These are phyloP conservation scores for Vairimorpha necatrix DNA, from an alignment of 371 early-diverging fungal genomes.

Conservation along the genomic window DNA sequence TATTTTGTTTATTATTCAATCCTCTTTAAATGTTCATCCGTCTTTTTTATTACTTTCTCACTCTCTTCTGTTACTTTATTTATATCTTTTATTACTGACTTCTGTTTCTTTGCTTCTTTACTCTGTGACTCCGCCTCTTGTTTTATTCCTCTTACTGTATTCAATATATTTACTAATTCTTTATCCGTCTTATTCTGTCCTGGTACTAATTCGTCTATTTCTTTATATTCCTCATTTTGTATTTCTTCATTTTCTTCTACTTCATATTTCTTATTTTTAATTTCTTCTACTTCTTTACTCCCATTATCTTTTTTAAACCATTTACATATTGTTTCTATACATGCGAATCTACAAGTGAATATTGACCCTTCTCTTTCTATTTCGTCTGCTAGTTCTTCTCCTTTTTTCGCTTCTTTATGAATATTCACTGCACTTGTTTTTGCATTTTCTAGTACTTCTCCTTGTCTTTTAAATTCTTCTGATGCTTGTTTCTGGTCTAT, in stretches of 20 bases:
- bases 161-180: conserved; percentile 41
- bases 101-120: conserved; percentile 46
- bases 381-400: conserved; percentile 45
- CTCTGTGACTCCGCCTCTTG: conserved; percentile 48
- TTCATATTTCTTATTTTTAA: conserved; percentile 16
- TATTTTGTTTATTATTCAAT: conserved; percentile 16
- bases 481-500: conserved; percentile 55
- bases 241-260: neutral
- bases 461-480: conserved; percentile 46
- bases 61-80: conserved; percentile 38
- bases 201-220: conserved; percentile 37
- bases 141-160: conserved; percentile 43
- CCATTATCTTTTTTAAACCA: conserved; percentile 32
- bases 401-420: conserved; percentile 49
- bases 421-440: conserved; percentile 34
- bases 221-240: conserved; percentile 17
- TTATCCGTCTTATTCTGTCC: conserved; percentile 57
- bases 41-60: conserved; percentile 48
- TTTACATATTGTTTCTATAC: conserved; percentile 39
- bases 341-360: conserved; percentile 42
- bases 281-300: neutral
- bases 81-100: conserved; percentile 49
- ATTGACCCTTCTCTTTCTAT: conserved; percentile 51
- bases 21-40: conserved; percentile 52
- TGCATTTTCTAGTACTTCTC: conserved; percentile 50